Base-by-base conservation (phyloP, 2,329 filamentous ascomycete species). In the Alternaria panax region DNA sequence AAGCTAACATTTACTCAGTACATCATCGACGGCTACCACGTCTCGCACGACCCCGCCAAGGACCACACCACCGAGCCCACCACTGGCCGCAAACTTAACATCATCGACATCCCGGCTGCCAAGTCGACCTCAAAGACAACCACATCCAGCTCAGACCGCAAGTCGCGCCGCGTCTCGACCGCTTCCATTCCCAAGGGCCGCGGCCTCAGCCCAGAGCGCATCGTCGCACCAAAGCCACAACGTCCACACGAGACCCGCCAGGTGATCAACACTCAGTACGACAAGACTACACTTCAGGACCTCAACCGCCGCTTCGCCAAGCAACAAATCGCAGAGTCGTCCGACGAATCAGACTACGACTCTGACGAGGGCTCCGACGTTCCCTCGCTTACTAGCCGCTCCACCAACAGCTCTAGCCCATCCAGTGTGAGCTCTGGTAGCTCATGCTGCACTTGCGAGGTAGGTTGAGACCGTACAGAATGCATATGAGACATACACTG, bases 11-110 rank as follows among this genome's bases (percentile, higher is more conserved):
- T 3, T 18, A 6, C 38, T 22, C 52, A 69, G 63, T 99, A 97
- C 87, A 97, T 98, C 88, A 95, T 98, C 80, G 95, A 99, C 80
- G 95, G 95, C 72, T 97, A 97, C 88, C 93, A 97, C 81, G 90
- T 96, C 79, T 93, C 93, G 63, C 94, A 98, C 86, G 95, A 98
- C 83, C 93, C 94, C 70, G 92, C 91, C 79, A 90, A 93, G 79
- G 85, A 91, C 75, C 94, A 90, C 77, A 96, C 92, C 77, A 90
- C 91, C 69, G 95, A 99, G 86, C 93, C 94, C 78, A 98, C 93
- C 80, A 98, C 95, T 57, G 92, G 93, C 83, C 94, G 95, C 80
- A 92, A 93, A 81, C 87, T 99, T 73, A 99, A 99, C 87, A 92
- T 97, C 82, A 92, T 99, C 80, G 93, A 98, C 80, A 92, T 97